phyloP scores from a whole-genome alignment of 1,284 basidiomycete genomes.

The Phlebopus sp. region DNA sequence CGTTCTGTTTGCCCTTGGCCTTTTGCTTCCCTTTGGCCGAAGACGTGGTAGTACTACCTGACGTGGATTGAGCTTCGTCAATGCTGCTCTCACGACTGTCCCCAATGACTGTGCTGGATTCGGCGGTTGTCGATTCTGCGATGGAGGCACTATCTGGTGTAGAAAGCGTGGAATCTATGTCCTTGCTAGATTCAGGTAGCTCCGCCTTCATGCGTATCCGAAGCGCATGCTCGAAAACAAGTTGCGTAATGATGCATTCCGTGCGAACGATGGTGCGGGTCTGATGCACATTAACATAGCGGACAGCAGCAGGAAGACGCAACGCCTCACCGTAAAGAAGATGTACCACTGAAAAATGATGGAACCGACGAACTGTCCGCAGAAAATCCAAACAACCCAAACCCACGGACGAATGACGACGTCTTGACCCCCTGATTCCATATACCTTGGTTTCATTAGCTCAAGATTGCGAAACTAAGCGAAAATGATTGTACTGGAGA shows the following conservation, averaged over 20 bases:
- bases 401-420: conserved; percentile 23
- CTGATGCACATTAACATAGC: conserved; percentile 5
- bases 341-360: conserved; percentile 40
- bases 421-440: conserved; percentile 12
- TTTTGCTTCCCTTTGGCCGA: conserved; percentile 6
- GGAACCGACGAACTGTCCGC: conserved; percentile 41
- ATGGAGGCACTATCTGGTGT: conserved; percentile 11
- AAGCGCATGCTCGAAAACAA: conserved; percentile 58
- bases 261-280: conserved; percentile 21
- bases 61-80: conserved; percentile 2
- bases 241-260: conserved; percentile 53
- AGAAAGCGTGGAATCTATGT: conserved; percentile 1
- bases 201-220: conserved; percentile 53
- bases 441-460: conserved; percentile 10
- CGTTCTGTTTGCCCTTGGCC: background rate
- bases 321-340: conserved; percentile 22
- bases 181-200: conserved; percentile 12
- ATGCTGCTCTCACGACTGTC: conserved; percentile 2
- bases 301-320: background rate
- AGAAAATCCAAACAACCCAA: conserved; percentile 21
- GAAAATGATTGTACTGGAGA: conserved; percentile 23
- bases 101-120: conserved; percentile 8
- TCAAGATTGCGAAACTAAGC: background rate
- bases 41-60: background rate
- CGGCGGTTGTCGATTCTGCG: conserved; percentile 11